These are phyloP conservation scores for Globisporangium splendens DNA, from an alignment of 352 stramenopile genomes.

Conservation along the genomic window DNA sequence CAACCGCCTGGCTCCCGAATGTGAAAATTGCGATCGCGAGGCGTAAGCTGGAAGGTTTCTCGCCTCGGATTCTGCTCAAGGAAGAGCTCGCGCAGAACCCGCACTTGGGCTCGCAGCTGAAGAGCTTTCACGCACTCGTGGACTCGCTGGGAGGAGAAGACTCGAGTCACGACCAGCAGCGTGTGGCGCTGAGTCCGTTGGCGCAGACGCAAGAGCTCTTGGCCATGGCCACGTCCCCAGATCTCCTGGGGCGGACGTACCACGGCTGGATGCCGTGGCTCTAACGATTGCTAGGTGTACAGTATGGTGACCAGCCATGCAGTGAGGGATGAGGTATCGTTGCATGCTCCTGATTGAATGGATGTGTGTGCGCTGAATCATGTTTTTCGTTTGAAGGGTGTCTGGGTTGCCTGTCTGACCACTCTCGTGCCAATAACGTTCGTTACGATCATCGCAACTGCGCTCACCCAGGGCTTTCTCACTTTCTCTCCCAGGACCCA, in stretches of 20 bases:
- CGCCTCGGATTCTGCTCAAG: constrained; percentile 62
- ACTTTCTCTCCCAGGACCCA: neutral
- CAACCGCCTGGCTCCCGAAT: constrained; percentile 57
- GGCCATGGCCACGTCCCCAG: constrained; percentile 70
- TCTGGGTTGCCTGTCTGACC: neutral
- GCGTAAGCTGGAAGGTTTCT: constrained; percentile 72
- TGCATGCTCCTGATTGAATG: neutral
- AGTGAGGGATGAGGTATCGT: neutral
- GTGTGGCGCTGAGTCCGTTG: constrained; percentile 41
- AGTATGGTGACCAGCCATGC: neutral
- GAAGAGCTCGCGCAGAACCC: constrained; percentile 72
- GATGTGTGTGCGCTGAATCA: neutral
- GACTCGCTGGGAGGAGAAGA: constrained; percentile 26
- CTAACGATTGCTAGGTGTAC: constrained; percentile 13
- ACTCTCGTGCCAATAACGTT: neutral
- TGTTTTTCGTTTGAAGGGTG: neutral
- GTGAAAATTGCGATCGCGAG: constrained; percentile 76
- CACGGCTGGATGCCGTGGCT: constrained; percentile 85
- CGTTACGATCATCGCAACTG: neutral
- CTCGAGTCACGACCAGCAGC: constrained; percentile 10
- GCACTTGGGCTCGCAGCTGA: constrained; percentile 51
- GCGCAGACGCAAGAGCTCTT: constrained; percentile 85
- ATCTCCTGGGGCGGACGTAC: constrained; percentile 78
- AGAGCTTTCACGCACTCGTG: constrained; percentile 54
- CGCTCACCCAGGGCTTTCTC: neutral